Conservation (phyloP, 768 basidiomycete genomes). For the Termitomyces sp. region DNA sequence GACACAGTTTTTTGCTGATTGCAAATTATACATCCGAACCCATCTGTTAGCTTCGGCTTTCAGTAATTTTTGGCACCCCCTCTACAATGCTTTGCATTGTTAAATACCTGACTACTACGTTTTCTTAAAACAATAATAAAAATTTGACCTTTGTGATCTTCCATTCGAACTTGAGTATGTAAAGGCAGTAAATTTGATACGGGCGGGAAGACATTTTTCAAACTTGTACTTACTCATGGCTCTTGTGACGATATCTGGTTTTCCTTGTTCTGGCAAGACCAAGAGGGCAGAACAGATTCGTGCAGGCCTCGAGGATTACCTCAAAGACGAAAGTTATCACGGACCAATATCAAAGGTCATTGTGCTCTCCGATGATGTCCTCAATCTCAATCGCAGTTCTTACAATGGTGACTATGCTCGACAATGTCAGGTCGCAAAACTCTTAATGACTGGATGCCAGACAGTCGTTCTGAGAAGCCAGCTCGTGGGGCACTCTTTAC, state of each 20-base stretch:
- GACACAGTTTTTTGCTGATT: slow-evolving; percentile 95
- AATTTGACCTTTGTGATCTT: too few species aligned
- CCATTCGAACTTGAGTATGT: too few species aligned
- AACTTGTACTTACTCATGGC: slow-evolving; percentile 62
- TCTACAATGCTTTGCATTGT: slow-evolving; percentile 21
- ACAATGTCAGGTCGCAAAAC: not conserved
- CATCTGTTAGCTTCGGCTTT: slow-evolving; percentile 86
- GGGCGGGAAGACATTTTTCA: not conserved
- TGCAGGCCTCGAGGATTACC: slow-evolving; percentile 48
- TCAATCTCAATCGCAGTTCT: slow-evolving; percentile 59
- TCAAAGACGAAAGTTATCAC: slow-evolving; percentile 49
- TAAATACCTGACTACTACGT: slow-evolving; percentile 8
- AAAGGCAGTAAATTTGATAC: too few species aligned
- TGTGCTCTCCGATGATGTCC: slow-evolving; percentile 71
- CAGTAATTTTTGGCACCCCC: slow-evolving; percentile 86
- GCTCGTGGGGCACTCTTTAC: slow-evolving; percentile 84
- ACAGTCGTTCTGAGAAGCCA: slow-evolving; percentile 81
- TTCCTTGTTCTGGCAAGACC: slow-evolving; percentile 86
- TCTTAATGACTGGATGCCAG: slow-evolving; percentile 35
- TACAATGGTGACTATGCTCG: slow-evolving; percentile 64
- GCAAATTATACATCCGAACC: slow-evolving; percentile 97
- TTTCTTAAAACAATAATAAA: too few species aligned
- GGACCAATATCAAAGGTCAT: slow-evolving; percentile 47
- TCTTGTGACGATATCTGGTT: slow-evolving; percentile 87
- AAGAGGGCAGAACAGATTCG: slow-evolving; percentile 66